phyloP scores from a whole-genome alignment of 441 rosid genomes.

The Erodium moschatum region DNA sequence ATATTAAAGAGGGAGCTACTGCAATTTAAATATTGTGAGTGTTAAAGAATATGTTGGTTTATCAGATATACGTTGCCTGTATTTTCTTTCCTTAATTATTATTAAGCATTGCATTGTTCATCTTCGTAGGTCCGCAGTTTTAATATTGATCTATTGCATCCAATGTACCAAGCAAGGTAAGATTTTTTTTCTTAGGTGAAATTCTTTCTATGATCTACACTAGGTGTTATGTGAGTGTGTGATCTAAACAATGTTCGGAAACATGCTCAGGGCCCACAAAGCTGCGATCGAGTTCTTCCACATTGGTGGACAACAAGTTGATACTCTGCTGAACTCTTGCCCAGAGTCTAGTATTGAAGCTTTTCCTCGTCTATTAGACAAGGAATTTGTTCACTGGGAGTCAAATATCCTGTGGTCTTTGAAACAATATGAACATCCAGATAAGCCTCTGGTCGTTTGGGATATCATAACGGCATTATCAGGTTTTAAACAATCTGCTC shows the following conservation, averaged over 20 bases:
- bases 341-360: slow-evolving; percentile 31
- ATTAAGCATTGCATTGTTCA: background rate
- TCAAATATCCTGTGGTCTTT: slow-evolving; percentile 61
- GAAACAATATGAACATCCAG: slow-evolving; percentile 38
- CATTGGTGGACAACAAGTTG: slow-evolving; percentile 70
- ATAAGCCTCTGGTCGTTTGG: slow-evolving; percentile 68
- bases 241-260: slow-evolving; percentile 5
- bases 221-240: background rate
- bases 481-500: slow-evolving; percentile 55
- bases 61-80: background rate
- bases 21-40: background rate
- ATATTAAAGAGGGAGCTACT: slow-evolving; percentile 4
- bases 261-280: slow-evolving; percentile 55
- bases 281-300: slow-evolving; percentile 80
- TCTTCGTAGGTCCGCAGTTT: slow-evolving; percentile 69
- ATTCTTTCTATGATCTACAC: background rate
- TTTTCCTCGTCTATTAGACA: slow-evolving; percentile 40
- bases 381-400: slow-evolving; percentile 57
- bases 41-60: background rate
- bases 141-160: slow-evolving; percentile 57
- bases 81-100: background rate
- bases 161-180: slow-evolving; percentile 83
- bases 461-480: slow-evolving; percentile 60
- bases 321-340: slow-evolving; percentile 27
- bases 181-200: background rate